Evolutionary conservation across 73 alveolate species (phyloP).

Genomic region (Urostyla sp.): DNA sequence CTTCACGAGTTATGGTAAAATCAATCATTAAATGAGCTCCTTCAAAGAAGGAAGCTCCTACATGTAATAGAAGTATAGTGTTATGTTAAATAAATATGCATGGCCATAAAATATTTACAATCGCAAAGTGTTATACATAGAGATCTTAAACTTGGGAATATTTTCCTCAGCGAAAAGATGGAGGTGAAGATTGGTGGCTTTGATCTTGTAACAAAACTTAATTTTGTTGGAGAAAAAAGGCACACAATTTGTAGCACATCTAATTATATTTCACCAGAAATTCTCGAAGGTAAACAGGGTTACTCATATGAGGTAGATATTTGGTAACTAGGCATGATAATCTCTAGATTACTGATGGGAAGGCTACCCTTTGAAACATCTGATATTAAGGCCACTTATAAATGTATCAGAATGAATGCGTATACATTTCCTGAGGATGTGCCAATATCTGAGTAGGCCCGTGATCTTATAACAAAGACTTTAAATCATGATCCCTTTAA

Average conservation of each 20-base stretch:
- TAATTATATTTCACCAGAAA: constrained; percentile 92
- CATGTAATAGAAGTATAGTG: constrained; percentile 87
- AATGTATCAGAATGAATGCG: constrained; percentile 65
- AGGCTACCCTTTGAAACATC: constrained; percentile 89
- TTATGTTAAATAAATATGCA: constrained; percentile 73
- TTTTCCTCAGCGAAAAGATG: constrained; percentile 84
- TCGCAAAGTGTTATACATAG: constrained; percentile 83
- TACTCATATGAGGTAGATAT: constrained; percentile 89
- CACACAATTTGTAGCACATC: constrained; percentile 92
- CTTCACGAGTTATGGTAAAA: constrained; percentile 86
- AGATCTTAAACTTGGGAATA: constrained; percentile 92
- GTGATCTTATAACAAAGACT: constrained; percentile 71
- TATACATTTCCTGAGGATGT: constrained; percentile 83
- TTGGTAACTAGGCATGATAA: constrained; percentile 82
- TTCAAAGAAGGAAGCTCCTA: constrained; percentile 82
- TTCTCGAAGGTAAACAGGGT: constrained; percentile 83
- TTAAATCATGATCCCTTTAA: constrained; percentile 82
- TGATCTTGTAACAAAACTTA: constrained; percentile 87
- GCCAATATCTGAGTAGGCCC: constrained; percentile 81
- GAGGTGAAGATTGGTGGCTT: constrained; percentile 88
- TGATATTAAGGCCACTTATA: constrained; percentile 77
- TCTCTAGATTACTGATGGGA: constrained; percentile 77
- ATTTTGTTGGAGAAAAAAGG: constrained; percentile 90
- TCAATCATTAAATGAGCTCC: constrained; percentile 84
- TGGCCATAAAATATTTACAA: constrained; percentile 82